Evolutionary conservation across 805 yeast genomes (phyloP).

Genomic region (Kluyveromyces dobzhanskii): DNA sequence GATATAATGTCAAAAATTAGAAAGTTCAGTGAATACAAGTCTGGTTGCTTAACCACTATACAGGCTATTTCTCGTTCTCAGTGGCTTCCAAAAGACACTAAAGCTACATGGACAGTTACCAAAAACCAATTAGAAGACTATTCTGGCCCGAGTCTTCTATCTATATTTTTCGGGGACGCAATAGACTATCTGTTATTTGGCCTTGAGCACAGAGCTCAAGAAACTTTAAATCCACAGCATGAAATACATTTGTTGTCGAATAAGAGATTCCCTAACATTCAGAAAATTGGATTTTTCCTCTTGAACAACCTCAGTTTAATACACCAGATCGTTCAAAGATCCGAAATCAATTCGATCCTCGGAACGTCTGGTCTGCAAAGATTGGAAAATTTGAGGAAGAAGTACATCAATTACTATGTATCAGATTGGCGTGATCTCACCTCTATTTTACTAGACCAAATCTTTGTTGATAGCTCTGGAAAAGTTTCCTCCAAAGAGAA

Average conservation of each 20-base stretch:
- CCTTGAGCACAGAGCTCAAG: slow-evolving; percentile 52
- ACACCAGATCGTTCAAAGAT: slow-evolving; percentile 62
- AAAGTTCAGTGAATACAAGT: slow-evolving; percentile 52
- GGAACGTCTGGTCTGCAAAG: slow-evolving; percentile 53
- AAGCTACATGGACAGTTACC: slow-evolving; percentile 16
- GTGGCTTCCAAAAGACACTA: slow-evolving; percentile 48
- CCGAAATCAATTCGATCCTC: slow-evolving; percentile 46
- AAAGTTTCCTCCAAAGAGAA: slow-evolving; percentile 59
- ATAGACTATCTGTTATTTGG: slow-evolving; percentile 64
- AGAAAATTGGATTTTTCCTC: slow-evolving; percentile 56
- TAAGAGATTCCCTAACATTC: slow-evolving; percentile 21
- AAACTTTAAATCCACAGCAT: slow-evolving; percentile 23
- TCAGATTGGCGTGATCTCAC: slow-evolving; percentile 77
- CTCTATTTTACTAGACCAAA: slow-evolving; percentile 69
- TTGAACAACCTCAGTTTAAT: slow-evolving; percentile 63
- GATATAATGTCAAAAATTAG: slow-evolving; percentile 62
- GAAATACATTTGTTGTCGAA: slow-evolving; percentile 10
- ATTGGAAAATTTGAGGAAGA: slow-evolving; percentile 57
- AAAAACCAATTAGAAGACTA: slow-evolving; percentile 7
- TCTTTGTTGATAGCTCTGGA: slow-evolving; percentile 43
- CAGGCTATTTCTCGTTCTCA: slow-evolving; percentile 45
- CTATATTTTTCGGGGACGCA: slow-evolving; percentile 67
- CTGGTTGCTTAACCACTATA: slow-evolving; percentile 42
- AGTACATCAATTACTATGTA: slow-evolving; percentile 65
- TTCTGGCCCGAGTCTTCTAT: slow-evolving; percentile 41